Evolutionary conservation across 2,329 filamentous ascomycete species (phyloP), one percentile per base, ranked within the genome.

Genomic region (Endoconidiophora polonica): DNA sequence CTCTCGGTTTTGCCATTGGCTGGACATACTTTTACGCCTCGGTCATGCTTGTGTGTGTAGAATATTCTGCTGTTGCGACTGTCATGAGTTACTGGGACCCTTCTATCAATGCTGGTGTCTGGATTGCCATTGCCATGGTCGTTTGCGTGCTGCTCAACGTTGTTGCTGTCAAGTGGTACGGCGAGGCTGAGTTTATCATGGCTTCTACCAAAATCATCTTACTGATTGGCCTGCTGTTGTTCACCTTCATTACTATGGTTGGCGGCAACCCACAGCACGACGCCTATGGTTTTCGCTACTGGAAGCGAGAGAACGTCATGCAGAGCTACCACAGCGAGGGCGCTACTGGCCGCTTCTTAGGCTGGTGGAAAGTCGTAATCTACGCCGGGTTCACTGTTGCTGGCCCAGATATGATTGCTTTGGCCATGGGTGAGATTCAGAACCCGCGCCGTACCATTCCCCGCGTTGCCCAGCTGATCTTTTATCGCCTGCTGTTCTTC

Each of bases 401-500:
- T 10, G 79, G 79, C 4, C 78, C 78, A 0, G 79, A 83, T 57
- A 81, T 81, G 62, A 76, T 83, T 54, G 66, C 69, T 24, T 71
- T 77, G 45, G 65, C 68, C 1, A 63, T 66, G 2, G 68, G 67
- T 42, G 80, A 84, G 62, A 73, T 79, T 16, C 71, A 79, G 57
- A 80, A 82, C 59, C 79, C 80, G 2, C 72, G 80, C 40, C 62
- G 65, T 22, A 73, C 77, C 26, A 76, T 87, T 62, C 81, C 81
- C 0, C 73, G 72, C 52, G 81, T 82, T 1, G 84, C 75, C 65
- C 84, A 83, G 55, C 77, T 77, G 43, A 79, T 85, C 33, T 85
- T 86, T 63, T 84, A 81, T 62, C 78, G 83, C 45, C 67, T 86
- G 29, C 79, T 79, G 0, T 64, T 72, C 1, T 85, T 86, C 64